These are phyloP conservation scores for Trametes cingulata DNA, from an alignment of 768 basidiomycete species.

Conservation along the genomic window DNA sequence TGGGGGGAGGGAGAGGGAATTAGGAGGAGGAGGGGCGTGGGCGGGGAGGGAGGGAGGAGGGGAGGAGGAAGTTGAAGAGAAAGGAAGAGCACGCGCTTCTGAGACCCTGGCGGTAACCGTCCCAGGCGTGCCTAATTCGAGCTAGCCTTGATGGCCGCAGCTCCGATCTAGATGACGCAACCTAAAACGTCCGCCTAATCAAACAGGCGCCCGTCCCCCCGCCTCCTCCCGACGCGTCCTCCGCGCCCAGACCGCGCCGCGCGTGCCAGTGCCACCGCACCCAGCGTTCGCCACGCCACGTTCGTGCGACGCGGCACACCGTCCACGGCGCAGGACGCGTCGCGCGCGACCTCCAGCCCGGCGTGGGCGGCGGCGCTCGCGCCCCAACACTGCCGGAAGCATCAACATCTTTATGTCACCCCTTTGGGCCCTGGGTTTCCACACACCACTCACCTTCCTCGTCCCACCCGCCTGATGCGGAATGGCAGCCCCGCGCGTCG, in stretches of 20 bases:
- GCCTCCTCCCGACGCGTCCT: slow-evolving; percentile 1
- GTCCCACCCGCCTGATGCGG: slow-evolving; percentile 9
- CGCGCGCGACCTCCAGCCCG: neutral
- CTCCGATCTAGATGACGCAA: slow-evolving; percentile 36
- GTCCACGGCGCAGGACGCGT: neutral
- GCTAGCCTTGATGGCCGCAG: slow-evolving; percentile 34
- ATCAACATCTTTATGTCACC: slow-evolving; percentile 22
- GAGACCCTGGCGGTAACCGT: slow-evolving; percentile 32
- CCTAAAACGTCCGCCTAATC: slow-evolving; percentile 23
- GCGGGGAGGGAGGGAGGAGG: slow-evolving; percentile 31
- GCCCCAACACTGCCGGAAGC: slow-evolving; percentile 13
- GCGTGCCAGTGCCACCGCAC: slow-evolving; percentile 8
- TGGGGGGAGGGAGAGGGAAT: slow-evolving; percentile 16
- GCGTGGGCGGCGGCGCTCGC: neutral
- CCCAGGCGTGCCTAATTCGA: slow-evolving; percentile 34
- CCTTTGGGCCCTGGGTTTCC: slow-evolving; percentile 15
- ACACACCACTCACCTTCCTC: slow-evolving; percentile 15
- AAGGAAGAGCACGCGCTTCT: slow-evolving; percentile 30
- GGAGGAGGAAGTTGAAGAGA: slow-evolving; percentile 26
- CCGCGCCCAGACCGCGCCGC: neutral
- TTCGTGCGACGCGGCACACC: neutral
- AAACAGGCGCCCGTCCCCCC: slow-evolving; percentile 9
- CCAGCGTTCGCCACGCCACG: neutral
- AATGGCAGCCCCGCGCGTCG: neutral
- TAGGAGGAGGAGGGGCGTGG: slow-evolving; percentile 24